Conservation (phyloP, 2,329 filamentous ascomycete genomes). For the Colletotrichum sansevieriae region DNA sequence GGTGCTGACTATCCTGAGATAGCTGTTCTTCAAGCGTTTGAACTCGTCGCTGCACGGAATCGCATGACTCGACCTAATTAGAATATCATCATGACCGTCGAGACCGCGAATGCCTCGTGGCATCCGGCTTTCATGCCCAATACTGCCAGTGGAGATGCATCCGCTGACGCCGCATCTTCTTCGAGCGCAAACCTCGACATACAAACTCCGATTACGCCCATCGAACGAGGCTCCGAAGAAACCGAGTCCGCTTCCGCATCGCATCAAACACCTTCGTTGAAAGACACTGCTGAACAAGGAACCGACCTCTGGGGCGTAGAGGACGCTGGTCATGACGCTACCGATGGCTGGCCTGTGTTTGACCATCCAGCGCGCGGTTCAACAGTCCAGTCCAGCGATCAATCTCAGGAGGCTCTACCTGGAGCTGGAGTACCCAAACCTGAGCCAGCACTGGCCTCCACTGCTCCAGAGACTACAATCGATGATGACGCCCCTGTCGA, state of each 20-base stretch:
- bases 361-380: conserved; percentile 28
- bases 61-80: conserved; percentile 41
- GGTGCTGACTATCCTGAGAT: conserved; percentile 47
- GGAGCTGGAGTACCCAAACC: neutral
- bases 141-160: conserved; percentile 42
- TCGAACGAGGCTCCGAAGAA: conserved; percentile 13
- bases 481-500: conserved; percentile 11
- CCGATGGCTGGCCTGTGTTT: conserved; percentile 45
- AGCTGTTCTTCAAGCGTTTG: conserved; percentile 44
- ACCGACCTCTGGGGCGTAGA: conserved; percentile 14
- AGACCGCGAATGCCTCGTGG: conserved; percentile 54
- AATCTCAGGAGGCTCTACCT: neutral
- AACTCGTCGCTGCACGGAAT: conserved; percentile 25
- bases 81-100: conserved; percentile 53
- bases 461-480: neutral
- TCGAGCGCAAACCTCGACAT: conserved; percentile 17
- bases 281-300: neutral
- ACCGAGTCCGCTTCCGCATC: conserved; percentile 3
- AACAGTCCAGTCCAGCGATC: neutral
- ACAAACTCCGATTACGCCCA: neutral
- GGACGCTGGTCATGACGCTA: conserved; percentile 38
- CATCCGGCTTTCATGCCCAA: conserved; percentile 58
- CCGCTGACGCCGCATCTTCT: conserved; percentile 8
- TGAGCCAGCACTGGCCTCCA: neutral
- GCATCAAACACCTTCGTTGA: conserved; percentile 2